A percentile compares a stretch with the other conserved stretches of the same genome.
These are phyloP conservation scores for Lagenaria siceraria DNA, from an alignment of 306 rosid genomes.

Conservation along the genomic window DNA sequence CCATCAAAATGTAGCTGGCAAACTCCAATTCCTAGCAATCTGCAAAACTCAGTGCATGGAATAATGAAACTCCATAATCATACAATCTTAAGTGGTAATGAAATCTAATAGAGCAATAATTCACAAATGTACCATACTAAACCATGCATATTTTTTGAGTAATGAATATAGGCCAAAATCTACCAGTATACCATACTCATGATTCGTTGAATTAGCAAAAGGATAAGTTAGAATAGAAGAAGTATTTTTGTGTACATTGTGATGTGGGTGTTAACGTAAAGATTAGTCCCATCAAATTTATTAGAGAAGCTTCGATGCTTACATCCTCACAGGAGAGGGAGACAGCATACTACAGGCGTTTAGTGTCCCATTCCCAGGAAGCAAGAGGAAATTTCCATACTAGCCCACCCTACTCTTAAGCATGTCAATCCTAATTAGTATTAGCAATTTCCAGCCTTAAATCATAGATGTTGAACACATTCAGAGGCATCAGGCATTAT, in stretches of 20 bases:
- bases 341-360: background rate
- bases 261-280: too few species aligned
- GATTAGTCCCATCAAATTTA: too few species aligned
- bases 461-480: background rate
- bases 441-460: background rate
- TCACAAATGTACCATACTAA: background rate
- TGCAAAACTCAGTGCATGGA: background rate
- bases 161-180: too few species aligned
- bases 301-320: background rate
- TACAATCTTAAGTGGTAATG: background rate
- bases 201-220: too few species aligned
- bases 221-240: too few species aligned
- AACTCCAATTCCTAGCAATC: background rate
- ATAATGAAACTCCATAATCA: background rate
- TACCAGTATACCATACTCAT: too few species aligned
- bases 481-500: background rate
- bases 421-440: background rate
- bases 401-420: background rate
- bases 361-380: background rate
- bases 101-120: too few species aligned
- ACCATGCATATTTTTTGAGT: too few species aligned
- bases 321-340: background rate
- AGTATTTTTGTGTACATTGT: too few species aligned
- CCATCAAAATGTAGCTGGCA: slow-evolving; percentile 23
- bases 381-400: background rate